Base-by-base conservation (phyloP, 805 yeast species). In the Starmerella floricola region DNA sequence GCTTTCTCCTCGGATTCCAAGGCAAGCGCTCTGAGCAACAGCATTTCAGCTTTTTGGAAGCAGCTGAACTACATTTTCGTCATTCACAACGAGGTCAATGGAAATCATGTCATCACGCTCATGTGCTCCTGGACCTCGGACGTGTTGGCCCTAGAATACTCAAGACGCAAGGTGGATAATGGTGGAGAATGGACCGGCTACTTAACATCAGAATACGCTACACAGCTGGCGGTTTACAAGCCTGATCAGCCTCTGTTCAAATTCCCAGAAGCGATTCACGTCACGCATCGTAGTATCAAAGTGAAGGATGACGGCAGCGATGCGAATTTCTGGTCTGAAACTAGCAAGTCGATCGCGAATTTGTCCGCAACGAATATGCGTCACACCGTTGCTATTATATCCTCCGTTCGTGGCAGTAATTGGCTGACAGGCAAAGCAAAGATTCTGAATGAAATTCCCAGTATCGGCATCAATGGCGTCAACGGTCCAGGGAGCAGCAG, bases 311-410 rank as follows among this genome's bases (percentile, higher is more conserved):
- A 21, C 55, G 73, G 72, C 24, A 82, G 75, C 41, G 55, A 67
- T 15, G 49, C 68, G 2, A 72, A 76, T 48, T 60, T 86, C 15
- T 71, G 72, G 60, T 74, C 73, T 50, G 73, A 72, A 43, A 55
- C 84, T 34, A 74, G 77, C 52, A 65, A 73, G 24, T 59, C 65
- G 3, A 56, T 83, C 17, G 60, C 72, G 13, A 72, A 73, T 46
- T 60, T 78, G 34, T 73, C 76, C 42, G 83, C 80, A 34, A 11
- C 24, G 2, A 79, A 74, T 45, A 72, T 76, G 51, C 78, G 84
- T 24, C 71, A 81, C 40, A 69, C 79, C 4, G 56, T 84, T 29
- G 58, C 84, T 31, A 72, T 81, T 1, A 50, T 86, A n/a, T 94
- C 84, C 54, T 79, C 94, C 0, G 83, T 88, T n/a, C 54, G 57